phyloP scores from a whole-genome alignment of 2,329 filamentous ascomycete species.

The Fusarium musae region DNA sequence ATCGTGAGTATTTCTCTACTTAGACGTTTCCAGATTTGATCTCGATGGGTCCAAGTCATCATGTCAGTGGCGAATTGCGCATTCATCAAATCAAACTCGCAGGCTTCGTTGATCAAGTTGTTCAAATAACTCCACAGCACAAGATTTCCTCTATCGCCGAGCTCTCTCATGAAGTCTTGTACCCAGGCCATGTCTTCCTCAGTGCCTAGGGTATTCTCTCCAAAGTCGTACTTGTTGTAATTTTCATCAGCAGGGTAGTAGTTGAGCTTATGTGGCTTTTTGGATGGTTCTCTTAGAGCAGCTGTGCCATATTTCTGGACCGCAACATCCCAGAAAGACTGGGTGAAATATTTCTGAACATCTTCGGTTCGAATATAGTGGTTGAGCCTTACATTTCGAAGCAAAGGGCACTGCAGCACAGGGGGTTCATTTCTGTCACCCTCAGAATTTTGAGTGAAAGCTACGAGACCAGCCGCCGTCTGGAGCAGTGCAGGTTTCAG shows the following conservation, averaged over 20 bases:
- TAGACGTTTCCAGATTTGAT: not conserved
- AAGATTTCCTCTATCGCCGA: not conserved
- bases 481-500: slow-evolving; percentile 25
- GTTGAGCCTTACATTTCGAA: not conserved
- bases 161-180: not conserved
- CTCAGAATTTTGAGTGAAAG: not conserved
- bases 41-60: not conserved
- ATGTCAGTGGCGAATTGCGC: slow-evolving; percentile 13
- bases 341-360: slow-evolving; percentile 33
- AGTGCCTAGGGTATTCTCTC: not conserved
- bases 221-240: not conserved
- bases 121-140: slow-evolving; percentile 32
- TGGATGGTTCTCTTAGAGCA: slow-evolving; percentile 30
- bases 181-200: slow-evolving; percentile 4
- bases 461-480: slow-evolving; percentile 21
- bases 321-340: slow-evolving; percentile 43
- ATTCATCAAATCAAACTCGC: slow-evolving; percentile 27
- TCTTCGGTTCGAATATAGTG: slow-evolving; percentile 29
- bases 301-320: slow-evolving; percentile 41
- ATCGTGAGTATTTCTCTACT: slow-evolving; percentile 13
- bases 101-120: slow-evolving; percentile 31
- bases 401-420: not conserved
- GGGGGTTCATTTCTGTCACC: not conserved
- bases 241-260: slow-evolving; percentile 19
- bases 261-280: slow-evolving; percentile 33